Conservation (phyloP, 2,329 filamentous ascomycete species). For the Ceratocystis variospora region DNA sequence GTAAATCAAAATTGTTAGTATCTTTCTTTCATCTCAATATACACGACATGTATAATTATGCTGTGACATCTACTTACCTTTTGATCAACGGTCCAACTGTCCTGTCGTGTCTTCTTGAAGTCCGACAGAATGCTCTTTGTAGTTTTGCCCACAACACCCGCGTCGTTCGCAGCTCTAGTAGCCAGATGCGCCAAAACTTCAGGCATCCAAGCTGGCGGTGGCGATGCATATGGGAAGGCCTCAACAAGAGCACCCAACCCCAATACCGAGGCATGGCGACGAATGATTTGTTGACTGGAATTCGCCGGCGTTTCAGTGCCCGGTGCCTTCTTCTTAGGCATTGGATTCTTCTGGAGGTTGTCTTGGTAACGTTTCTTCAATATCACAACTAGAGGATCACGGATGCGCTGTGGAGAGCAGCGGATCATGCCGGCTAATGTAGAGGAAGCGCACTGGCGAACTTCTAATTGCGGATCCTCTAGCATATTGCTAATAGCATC, state of each 20-base stretch:
- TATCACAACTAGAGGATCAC: conserved; percentile 59
- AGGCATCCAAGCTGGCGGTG: conserved; percentile 86
- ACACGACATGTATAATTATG: background rate
- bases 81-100: conserved; percentile 95
- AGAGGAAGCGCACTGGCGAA: conserved; percentile 79
- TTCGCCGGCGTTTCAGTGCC: conserved; percentile 54
- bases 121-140: conserved; percentile 89
- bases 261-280: conserved; percentile 78
- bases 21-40: background rate
- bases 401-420: conserved; percentile 72
- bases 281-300: conserved; percentile 62
- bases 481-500: conserved; percentile 94
- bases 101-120: conserved; percentile 98
- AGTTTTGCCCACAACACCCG: conserved; percentile 86
- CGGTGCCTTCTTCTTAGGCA: conserved; percentile 49
- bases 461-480: conserved; percentile 79
- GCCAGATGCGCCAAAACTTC: conserved; percentile 79
- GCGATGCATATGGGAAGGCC: conserved; percentile 90
- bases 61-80: conserved; percentile 52
- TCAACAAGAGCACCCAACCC: conserved; percentile 84
- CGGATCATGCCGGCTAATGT: conserved; percentile 96
- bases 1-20: conserved; percentile 21
- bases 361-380: conserved; percentile 69
- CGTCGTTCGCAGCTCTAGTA: conserved; percentile 70
- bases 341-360: conserved; percentile 67